Base-by-base conservation (phyloP, 495 filamentous ascomycete species). In the Beverwykella pulmonaria region DNA sequence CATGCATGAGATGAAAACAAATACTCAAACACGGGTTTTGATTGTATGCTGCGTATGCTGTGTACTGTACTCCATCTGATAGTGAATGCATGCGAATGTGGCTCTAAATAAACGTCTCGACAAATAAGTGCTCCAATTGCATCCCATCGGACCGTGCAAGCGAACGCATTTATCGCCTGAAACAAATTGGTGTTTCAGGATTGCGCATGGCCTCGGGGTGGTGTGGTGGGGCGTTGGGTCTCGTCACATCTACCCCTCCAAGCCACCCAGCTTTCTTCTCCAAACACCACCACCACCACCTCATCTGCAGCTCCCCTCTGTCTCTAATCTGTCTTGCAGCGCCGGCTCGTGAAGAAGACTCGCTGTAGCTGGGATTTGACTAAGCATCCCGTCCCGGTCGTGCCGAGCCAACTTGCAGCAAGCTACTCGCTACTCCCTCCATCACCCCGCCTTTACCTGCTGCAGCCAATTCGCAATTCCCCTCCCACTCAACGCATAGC, bases 381-480 rank as follows among this genome's bases (percentile, higher is more conserved):
- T 27, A 50, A 17, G 48, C 22, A 3, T 23, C 19, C 22, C 20
- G 20, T 26, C 48, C 48, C 48, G 44, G 5, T 7, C 25, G 9
- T 25, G 4, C 20, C 20, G 3, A 26, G 25, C 48, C 3, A 26
- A 23, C 29, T 34, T 55, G 32, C 52, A 19, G 19, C 19, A 32
- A 10, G 52, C 8, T 30, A 12, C 19, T 17, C 22, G 26, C 32
- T 34, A 9, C 32, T 34, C 12, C 6, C 12, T 44, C 22, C 36
- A 1, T 59, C 34, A 59, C 34, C 56, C 56, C 32, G 56, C 36
- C 39, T 50, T 27, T 50, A 23, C n/a, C n/a, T n/a, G n/a, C 48
- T 25, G 25, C 48, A 25, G 20, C 20, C 56, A 59, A 29, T 32
- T 27, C 32, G 6, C 32, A 34, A 34, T 34, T 12, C 32, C 32